Evolutionary conservation across 805 yeast species (phyloP), one percentile per base, ranked within the genome.

Genomic region (Cyberlindnera bimundalis): DNA sequence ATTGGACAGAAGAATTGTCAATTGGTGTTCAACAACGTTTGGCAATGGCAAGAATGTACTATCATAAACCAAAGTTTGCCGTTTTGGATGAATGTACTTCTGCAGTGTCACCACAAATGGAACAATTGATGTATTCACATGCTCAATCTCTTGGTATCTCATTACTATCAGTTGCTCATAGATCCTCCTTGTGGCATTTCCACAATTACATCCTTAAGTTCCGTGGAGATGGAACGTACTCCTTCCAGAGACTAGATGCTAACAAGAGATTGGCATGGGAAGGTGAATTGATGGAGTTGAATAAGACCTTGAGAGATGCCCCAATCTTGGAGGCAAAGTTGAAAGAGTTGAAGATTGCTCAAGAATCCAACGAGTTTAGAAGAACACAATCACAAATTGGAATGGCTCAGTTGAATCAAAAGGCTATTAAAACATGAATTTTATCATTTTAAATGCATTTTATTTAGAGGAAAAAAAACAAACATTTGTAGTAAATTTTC

Each of bases 1-100:
- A 84, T 61, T 90, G 98, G 97, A 74, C 84, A 9, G 96, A 88
- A 51, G 86, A 89, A 51, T 68, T 90, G 46, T 83, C 95, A 2
- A 80, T 82, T 48, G 97, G 98, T 20, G 95, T 90, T 18, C 96
- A 90, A 61, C 97, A 90, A 61, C 70, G 96, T 52, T 71, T 90
- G 48, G 96, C 96, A 12, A 82, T 91, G 84, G 96, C 95, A 3
- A 74, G 97, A 55, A 71, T 90, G 62, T 90, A 85, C 58, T 90
- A 89, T 59, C 96, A 90, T 62, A 74, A 75, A 54, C 98, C 98
- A 2, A 84, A 79, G 61, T 90, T 89, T 70, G 98, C 98, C 0
- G 96, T 90, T 19, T 68, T 90, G 49, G 98, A 90, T 65, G 98
- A 90, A 67, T 90, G 96, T 62, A 90, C 98, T 1, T 87, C 96